Base-by-base conservation (phyloP, 805 yeast genomes). In the Cyberlindnera americana region DNA sequence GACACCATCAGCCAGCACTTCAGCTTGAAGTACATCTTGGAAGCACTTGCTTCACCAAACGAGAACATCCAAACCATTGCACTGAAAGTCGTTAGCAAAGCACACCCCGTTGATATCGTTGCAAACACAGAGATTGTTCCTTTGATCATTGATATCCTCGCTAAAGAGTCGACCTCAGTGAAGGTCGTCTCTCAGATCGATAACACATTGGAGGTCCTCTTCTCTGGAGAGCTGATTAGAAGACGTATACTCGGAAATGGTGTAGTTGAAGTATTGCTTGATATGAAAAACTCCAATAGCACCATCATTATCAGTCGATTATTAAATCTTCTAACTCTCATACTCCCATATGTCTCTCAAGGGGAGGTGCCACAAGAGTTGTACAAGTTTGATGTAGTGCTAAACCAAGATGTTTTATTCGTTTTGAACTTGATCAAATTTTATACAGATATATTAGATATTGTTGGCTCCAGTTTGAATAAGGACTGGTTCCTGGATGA, bases 101-200 rank as follows among this genome's bases (percentile, higher is more conserved):
- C 60, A 1, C 32, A 41, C 6, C 59, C 59, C 1, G 41, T 46
- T 6, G 60, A 56, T 27, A 35, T 53, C 15, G 11, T 56, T 1
- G 48, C 59, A 6, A 50, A 53, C 15, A 50, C 59, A 0, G 53
- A 46, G 26, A 26, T 56, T 4, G 23, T 56, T 8, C 53, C 53
- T 15, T 19, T 19, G 2, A 26, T 38, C 3, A 19, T 54, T 7
- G 37, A 35, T 2, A 23, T 48, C 0, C 14, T 54, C 12, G 24
- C 46, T 1, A 10, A 30, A 8, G 29, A 37, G 2, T 22, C 13
- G 1, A 41, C 52, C 1, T 16, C 50, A 0, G 34, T 52, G 4
- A 39, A 18, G 11, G 40, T 53, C 2, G 50, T 52, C 13, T 46
- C 37, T 37, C 54, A 53, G 17, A 30, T 52, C 19, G 59, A 54